Percentiles rank a stretch among this genome's conserved stretches.
Conservation (phyloP, 2,329 filamentous ascomycete genomes). For the Aspergillus terreus region DNA sequence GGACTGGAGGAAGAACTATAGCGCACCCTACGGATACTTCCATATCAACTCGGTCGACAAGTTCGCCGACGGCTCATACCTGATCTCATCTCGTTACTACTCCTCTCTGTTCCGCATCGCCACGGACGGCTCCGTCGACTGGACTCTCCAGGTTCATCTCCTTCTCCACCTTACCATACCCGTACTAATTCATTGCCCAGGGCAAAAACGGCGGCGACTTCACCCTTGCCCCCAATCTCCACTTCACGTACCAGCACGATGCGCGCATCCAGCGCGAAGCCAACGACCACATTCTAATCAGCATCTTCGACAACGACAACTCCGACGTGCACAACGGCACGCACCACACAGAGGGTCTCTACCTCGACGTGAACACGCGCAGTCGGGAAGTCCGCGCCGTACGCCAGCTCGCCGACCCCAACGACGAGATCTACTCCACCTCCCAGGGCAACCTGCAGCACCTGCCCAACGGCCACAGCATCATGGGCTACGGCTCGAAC, state of each 20-base stretch:
- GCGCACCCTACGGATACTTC: not conserved
- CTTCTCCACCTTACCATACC: conserved; percentile 14
- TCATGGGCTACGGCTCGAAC: conserved; percentile 31
- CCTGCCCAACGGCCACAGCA: conserved; percentile 16
- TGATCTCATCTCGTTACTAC: conserved; percentile 3
- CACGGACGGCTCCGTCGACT: conserved; percentile 11
- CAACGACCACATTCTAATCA: conserved; percentile 24
- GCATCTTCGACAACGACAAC: conserved; percentile 26
- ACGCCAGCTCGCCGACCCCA: conserved; percentile 16
- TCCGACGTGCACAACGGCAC: conserved; percentile 12
- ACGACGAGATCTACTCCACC: conserved; percentile 13
- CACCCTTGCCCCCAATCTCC: conserved; percentile 8
- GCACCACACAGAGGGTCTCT: conserved; percentile 20
- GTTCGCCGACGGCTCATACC: not conserved
- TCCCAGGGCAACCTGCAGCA: conserved; percentile 24
- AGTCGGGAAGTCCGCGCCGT: not conserved
- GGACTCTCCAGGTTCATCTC: conserved; percentile 24
- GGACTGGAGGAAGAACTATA: not conserved
- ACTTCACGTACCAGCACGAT: conserved; percentile 29
- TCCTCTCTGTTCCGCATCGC: conserved; percentile 8
- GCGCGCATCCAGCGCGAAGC: conserved; percentile 32
- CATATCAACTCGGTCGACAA: conserved; percentile 4
- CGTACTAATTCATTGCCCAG: not conserved
- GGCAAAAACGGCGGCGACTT: conserved; percentile 18
- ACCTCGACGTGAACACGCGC: conserved; percentile 15